Evolutionary conservation across 2,329 filamentous ascomycete species (phyloP), one percentile per base, ranked within the genome.

Genomic region (Samsoniella hepiali): DNA sequence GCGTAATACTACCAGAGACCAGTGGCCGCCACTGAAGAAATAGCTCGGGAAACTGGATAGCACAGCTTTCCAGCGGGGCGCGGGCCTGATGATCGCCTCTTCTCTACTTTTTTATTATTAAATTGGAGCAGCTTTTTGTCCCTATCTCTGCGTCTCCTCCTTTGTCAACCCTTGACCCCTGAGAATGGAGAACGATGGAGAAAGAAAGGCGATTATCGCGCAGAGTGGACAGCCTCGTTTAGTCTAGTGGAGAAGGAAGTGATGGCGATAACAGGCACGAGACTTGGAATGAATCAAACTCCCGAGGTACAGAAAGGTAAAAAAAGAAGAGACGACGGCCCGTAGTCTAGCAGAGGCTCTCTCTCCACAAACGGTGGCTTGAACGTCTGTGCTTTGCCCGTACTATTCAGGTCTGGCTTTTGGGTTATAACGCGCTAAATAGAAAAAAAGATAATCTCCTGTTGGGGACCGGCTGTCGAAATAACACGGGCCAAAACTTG

Each of bases 101-200:
- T 61, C 49, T 61, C 58, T 54, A 59, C 44, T 53, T 54, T 54
- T 22, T 22, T 22, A 22, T 22, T 54, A 54, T 54, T 54, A 38
- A 38, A 54, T 54, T 54, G 50, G 32, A 38, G 50, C 50, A n/a
- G 5, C 9, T 17, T 49, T 49, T 11, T 49, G 10, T 49, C 45
- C 31, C 29, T 31, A 15, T 27, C 22, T 49, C 29, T 32, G 27
- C 29, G 47, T 11, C 27, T 32, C n/a, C 8, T 10, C n/a, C 3
- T 17, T 50, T 32, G 22, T 11, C 29, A 50, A 50, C 47, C 47
- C 47, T 50, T 50, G 47, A 50, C 47, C 47, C 47, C 47, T 50
- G 47, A 49, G 27, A 6, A 49, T 49, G 45, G 45, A 49, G 47
- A 31, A 8, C 27, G 45, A 13, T 49, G 45, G 45, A 29, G 22